Evolutionary conservation across 2,329 filamentous ascomycete genomes (phyloP), one percentile per base, ranked within the genome.

Genomic region (Dryadomyces quercivorus): DNA sequence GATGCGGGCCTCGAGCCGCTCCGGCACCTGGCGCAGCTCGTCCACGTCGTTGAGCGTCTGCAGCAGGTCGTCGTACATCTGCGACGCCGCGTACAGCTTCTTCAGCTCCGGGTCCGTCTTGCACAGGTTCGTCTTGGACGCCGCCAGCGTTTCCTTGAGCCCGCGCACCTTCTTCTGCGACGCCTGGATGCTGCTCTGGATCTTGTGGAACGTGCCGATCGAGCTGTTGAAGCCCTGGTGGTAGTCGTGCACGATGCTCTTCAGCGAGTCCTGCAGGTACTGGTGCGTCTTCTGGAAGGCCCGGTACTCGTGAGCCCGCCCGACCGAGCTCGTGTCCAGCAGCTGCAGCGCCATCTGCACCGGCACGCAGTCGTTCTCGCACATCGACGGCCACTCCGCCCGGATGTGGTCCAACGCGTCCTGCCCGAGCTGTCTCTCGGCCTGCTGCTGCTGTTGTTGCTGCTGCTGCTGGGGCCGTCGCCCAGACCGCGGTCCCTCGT

Each of bases 161-260:
- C 77, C 75, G 56, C 92, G 82, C 53, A 98, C 88, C 57, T 89
- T 83, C 63, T 84, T 84, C 69, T 98, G 93, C 16, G 90, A 95
- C 51, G 81, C 76, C 63, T 92, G 87, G 60, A 98, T 93, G 69
- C 89, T 95, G 52, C 84, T 82, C 68, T 98, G 93, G 58, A 98
- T 98, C 70, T 95, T 96, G 74, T 98, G 94, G 66, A 97, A 98
- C 20, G 92, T 97, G 68, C 92, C 93, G 59, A 98, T 97, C 51
- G 92, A 96, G 69, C 89, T 95, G 71, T 97, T 98, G 77, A 98
- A 98, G 49, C 93, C 94, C 69, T 98, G 93, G 65, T 98, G 92
- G 66, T 98, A 92, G 71, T 98, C 92, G 68, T 98, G 95, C 26
- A 98, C 93, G 62, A 98, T 95, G 38, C 84, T 83, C 69, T 95